Conservation (phyloP, 257 asterid species). For the Jacaranda copaia region DNA sequence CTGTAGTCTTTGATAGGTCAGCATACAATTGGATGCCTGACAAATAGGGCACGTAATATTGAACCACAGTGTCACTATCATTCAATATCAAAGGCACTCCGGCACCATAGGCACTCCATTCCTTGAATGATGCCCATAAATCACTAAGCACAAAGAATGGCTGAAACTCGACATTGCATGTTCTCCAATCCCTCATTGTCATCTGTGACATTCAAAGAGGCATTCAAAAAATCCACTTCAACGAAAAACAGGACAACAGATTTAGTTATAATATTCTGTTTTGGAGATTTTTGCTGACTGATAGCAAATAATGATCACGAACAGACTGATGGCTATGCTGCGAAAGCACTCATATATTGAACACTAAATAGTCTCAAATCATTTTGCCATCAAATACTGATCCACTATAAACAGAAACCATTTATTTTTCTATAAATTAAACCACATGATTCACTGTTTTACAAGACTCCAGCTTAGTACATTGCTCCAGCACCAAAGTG, state of each 20-base stretch:
- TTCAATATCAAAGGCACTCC: constrained; percentile 76
- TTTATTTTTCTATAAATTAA: neutral
- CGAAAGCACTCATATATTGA: neutral
- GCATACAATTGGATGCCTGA: constrained; percentile 84
- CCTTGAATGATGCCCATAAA: constrained; percentile 73
- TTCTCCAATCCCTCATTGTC: constrained; percentile 60
- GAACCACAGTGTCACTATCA: constrained; percentile 63
- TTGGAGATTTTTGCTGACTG: neutral
- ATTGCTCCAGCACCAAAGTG: neutral
- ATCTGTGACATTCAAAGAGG: constrained; percentile 49
- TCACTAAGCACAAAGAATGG: constrained; percentile 71
- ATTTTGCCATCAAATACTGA: neutral
- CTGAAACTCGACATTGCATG: constrained; percentile 52
- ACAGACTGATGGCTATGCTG: neutral
- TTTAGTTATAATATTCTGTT: neutral
- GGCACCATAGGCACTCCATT: constrained; percentile 85
- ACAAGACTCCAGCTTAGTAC: neutral
- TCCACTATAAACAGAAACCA: constrained; percentile 6
- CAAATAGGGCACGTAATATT: constrained; percentile 84
- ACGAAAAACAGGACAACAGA: neutral
- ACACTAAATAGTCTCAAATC: neutral
- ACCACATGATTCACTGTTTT: neutral
- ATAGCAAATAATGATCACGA: neutral
- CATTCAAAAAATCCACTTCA: constrained; percentile 15
- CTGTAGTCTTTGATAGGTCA: constrained; percentile 55